Evolutionary conservation across 495 filamentous ascomycete genomes (phyloP).

Genomic region (Aspergillus ellipticus): DNA sequence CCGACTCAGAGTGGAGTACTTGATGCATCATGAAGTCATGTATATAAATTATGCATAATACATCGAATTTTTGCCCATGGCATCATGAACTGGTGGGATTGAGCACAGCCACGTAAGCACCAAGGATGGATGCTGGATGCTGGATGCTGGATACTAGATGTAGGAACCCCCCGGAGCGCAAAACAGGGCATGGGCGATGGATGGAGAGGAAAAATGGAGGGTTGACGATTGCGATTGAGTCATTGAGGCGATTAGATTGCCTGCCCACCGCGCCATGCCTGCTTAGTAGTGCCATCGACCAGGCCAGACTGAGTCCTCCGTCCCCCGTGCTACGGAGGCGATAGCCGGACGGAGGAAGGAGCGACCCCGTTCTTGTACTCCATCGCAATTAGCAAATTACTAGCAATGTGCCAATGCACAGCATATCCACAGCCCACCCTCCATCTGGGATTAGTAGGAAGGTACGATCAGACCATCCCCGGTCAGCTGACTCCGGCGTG

Average conservation of each 20-base stretch:
- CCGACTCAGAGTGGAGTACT: not conserved
- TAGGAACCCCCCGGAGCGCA: not conserved
- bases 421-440: no score
- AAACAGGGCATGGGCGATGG: not conserved
- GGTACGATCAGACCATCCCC: no score
- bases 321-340: not conserved
- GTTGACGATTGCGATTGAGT: not conserved
- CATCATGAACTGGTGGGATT: constrained; percentile 1
- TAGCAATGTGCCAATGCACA: no score
- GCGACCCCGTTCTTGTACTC: no score
- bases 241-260: not conserved
- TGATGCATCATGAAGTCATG: constrained; percentile 12
- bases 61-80: not conserved
- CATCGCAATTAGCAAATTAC: no score
- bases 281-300: not conserved
- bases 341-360: not conserved
- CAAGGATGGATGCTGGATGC: no score
- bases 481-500: no score
- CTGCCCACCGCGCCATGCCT: not conserved
- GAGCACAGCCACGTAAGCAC: not conserved
- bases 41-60: not conserved
- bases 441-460: no score
- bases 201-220: no score
- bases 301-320: not conserved
- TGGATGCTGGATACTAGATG: not conserved